Base-by-base conservation (phyloP, 345 rosid species). In the Iberis pinnata region DNA sequence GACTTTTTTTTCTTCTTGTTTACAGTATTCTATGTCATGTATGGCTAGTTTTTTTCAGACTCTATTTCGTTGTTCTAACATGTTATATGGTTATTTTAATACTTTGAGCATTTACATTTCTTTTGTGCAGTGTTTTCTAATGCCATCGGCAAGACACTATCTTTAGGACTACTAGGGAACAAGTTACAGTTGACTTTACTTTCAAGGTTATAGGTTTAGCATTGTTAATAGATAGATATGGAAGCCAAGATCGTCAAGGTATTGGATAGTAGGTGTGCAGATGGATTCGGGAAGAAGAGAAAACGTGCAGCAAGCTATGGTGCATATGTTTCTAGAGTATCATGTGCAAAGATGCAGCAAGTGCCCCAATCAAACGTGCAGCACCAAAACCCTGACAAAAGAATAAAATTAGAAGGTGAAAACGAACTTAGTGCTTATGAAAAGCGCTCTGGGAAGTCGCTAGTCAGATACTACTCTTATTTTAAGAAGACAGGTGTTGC, bases 401-500 rank as follows among this genome's bases (percentile, higher is more conserved):
- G 88, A 22, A 78, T 81, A 49, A 79, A 72, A 59, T 12, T 78
- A 16, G 73, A 59, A 41, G 73, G 64, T 31, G 60, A 54, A 38
- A 69, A 73, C 41, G 65, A 67, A 55, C 29, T 56, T 60, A 26
- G 22, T 32, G 53, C 55, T 55, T 69, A 52, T 52, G 76, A 60
- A 29, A 54, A 35, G 39, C 54, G 53, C 31, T 64, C 68, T 16
- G 73, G 72, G 49, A 78, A 73, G 66, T 77, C 92, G 14, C 40
- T 79, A 29, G 73, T 73, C 49, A 75, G 59, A 42, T 82, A 75
- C 63, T 93, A 88, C 68, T 66, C 80, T 12, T 88, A 79, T 58
- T 93, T 78, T 63, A 72, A 25, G 71, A 88, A 71, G 71, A 80
- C 82, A 6, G 83, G 88, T 38, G 51, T 76, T 24, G 86, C 89